Conservation (phyloP, 495 filamentous ascomycete genomes). For the Parathielavia hyrcaniae region DNA sequence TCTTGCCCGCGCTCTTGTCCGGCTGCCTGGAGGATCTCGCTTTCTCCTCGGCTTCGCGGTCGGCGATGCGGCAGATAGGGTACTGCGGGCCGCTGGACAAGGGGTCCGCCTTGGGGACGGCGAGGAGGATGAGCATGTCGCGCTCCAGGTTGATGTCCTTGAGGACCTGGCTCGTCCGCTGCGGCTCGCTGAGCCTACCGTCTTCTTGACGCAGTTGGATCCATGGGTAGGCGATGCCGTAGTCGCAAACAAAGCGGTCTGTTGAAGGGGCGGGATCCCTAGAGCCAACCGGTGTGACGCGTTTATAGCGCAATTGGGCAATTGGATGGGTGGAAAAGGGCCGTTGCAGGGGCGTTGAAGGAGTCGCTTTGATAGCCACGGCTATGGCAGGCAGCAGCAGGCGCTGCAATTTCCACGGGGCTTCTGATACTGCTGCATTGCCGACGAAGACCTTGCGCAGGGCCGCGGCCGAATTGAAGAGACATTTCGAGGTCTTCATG, state of each 20-base stretch:
- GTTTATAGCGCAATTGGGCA: not conserved
- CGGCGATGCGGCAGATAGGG: conserved; percentile 63
- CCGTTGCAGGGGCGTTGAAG: conserved; percentile 2
- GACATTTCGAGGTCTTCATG: conserved; percentile 35
- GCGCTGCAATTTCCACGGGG: conserved; percentile 13
- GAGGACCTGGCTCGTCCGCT: conserved; percentile 42
- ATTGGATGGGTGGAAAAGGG: conserved; percentile 6
- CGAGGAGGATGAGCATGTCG: conserved; percentile 55
- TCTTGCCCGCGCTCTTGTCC: conserved; percentile 26
- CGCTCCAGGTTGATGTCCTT: conserved; percentile 41
- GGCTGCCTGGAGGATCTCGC: conserved; percentile 16
- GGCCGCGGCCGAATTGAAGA: conserved; percentile 37
- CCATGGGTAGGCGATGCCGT: conserved; percentile 48
- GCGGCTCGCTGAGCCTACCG: conserved; percentile 44
- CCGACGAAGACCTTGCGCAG: conserved; percentile 38
- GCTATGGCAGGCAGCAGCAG: conserved; percentile 18
- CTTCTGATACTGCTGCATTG: conserved; percentile 14
- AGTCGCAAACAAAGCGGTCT: conserved; percentile 32
- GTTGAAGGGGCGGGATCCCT: not conserved
- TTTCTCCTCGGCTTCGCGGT: conserved; percentile 34
- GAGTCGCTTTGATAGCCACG: not conserved
- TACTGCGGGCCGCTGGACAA: conserved; percentile 10
- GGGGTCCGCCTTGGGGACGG: conserved; percentile 23
- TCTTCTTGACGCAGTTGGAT: conserved; percentile 52
- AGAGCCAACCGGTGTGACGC: not conserved